A percentile compares a stretch with the other conserved stretches of the same genome.
These are phyloP conservation scores for Baorangia bicolor DNA, from an alignment of 768 basidiomycete genomes.

Conservation along the genomic window DNA sequence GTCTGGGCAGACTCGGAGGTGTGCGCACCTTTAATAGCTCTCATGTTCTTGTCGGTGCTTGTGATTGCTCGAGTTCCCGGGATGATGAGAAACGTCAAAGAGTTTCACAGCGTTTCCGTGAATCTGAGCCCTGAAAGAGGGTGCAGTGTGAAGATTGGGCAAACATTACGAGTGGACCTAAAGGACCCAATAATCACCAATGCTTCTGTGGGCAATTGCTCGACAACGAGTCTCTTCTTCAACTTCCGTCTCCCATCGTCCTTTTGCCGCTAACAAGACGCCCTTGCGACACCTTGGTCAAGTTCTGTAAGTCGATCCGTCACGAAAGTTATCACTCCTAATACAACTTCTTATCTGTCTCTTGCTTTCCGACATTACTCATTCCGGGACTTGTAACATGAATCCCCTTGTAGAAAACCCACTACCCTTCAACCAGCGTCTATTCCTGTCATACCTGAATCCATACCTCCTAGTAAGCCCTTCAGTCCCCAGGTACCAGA, in stretches of 20 bases:
- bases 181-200: neutral
- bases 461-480: conserved; percentile 9
- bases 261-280: conserved; percentile 7
- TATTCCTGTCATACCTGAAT: neutral
- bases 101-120: neutral
- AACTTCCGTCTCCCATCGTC: conserved; percentile 1
- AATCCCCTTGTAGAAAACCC: conserved; percentile 8
- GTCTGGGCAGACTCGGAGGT: conserved; percentile 2
- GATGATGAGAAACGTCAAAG: conserved; percentile 16
- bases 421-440: conserved; percentile 9
- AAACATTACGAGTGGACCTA: neutral
- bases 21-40: conserved; percentile 59
- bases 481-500: neutral
- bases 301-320: conserved; percentile 16
- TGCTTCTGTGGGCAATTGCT: conserved; percentile 4
- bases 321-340: neutral
- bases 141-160: neutral
- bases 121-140: neutral
- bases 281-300: conserved; percentile 10
- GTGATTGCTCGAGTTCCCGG: neutral
- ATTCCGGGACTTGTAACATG: neutral
- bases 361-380: no score
- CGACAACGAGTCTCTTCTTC: neutral
- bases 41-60: conserved; percentile 39
- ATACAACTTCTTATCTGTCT: neutral